A percentile compares a stretch with the other conserved stretches of the same genome.
Conservation (phyloP, 257 asterid species). For the Prunella vulgaris region DNA sequence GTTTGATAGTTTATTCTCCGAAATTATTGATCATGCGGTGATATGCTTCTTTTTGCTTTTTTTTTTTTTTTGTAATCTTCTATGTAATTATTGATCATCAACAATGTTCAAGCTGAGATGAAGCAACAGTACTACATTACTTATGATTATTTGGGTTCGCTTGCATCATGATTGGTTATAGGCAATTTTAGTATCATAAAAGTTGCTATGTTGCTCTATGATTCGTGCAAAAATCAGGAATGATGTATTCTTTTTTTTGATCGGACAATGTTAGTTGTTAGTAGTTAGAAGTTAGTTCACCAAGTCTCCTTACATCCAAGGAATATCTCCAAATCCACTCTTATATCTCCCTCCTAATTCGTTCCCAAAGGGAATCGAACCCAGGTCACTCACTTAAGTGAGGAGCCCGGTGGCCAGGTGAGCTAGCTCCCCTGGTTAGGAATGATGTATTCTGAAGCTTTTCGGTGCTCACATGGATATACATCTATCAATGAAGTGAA, state of each 20-base stretch:
- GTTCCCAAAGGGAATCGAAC: too few relatives aligned
- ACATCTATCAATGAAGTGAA: neutral
- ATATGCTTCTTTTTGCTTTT: neutral
- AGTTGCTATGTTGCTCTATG: neutral
- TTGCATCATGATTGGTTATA: neutral
- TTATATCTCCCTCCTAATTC: too few relatives aligned
- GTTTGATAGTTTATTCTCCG: neutral
- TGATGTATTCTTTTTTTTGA: too few relatives aligned
- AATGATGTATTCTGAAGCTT: neutral
- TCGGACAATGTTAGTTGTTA: too few relatives aligned
- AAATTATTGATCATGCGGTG: neutral
- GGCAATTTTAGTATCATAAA: neutral
- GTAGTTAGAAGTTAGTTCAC: too few relatives aligned
- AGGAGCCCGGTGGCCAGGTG: too few relatives aligned
- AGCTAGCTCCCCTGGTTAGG: too few relatives aligned
- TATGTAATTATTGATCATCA: too few relatives aligned
- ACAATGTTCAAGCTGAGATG: neutral
- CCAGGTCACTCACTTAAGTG: too few relatives aligned
- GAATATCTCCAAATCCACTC: too few relatives aligned
- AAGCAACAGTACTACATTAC: slow-evolving; percentile 2
- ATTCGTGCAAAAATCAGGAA: neutral
- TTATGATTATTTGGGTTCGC: neutral
- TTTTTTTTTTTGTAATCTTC: too few relatives aligned
- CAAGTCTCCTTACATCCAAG: too few relatives aligned
- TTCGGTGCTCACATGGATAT: neutral